Conservation (phyloP, 441 rosid species). For the Bruguiera hainesii region DNA sequence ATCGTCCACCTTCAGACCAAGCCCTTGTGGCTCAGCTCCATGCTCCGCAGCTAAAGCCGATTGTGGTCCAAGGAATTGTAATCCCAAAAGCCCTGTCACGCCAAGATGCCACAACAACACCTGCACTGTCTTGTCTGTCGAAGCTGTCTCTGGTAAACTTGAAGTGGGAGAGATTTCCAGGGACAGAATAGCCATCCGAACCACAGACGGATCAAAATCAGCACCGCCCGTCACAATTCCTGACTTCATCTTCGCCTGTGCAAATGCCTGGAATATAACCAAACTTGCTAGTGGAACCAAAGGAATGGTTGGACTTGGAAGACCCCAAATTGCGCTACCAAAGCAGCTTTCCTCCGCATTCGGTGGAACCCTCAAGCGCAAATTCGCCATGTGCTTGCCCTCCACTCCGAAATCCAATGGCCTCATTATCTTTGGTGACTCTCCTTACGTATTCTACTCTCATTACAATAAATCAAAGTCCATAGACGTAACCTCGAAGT, state of each 20-base stretch:
- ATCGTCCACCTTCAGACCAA: not conserved
- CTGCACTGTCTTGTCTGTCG: constrained; percentile 36
- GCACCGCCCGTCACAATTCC: constrained; percentile 17
- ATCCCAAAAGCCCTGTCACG: constrained; percentile 12
- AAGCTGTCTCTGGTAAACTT: constrained; percentile 27
- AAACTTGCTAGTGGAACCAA: constrained; percentile 21
- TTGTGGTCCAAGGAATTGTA: not conserved
- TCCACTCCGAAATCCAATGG: constrained; percentile 29
- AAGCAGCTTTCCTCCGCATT: constrained; percentile 31
- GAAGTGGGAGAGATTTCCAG: constrained; percentile 24
- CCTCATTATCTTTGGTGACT: constrained; percentile 48
- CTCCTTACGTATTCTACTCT: constrained; percentile 50
- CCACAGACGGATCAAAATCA: constrained; percentile 27
- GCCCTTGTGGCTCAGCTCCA: not conserved
- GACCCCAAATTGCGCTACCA: constrained; percentile 34
- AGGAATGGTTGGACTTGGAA: constrained; percentile 40
- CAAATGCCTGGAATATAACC: constrained; percentile 8
- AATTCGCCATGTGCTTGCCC: constrained; percentile 37
- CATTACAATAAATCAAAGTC: constrained; percentile 32
- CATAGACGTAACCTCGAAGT: constrained; percentile 1
- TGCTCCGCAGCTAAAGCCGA: not conserved
- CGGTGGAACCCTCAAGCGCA: constrained; percentile 20
- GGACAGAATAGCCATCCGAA: constrained; percentile 26
- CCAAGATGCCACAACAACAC: constrained; percentile 64
- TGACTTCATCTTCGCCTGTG: constrained; percentile 29